phyloP scores from a whole-genome alignment of 2,329 filamentous ascomycete species.

The Parasarocladium wereldwijsianum region DNA sequence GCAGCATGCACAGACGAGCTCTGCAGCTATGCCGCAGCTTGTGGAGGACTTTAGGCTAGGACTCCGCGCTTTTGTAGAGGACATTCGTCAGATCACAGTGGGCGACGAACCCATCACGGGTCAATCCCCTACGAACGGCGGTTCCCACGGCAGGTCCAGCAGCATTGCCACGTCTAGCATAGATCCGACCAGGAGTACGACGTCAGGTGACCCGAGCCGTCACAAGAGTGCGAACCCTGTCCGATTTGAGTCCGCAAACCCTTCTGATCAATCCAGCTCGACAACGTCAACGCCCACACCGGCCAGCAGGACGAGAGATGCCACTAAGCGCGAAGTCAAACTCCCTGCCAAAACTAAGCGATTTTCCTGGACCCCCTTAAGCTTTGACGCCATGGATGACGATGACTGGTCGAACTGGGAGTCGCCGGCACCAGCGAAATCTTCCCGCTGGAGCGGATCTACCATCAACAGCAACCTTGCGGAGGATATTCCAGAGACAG shows the following conservation, averaged over 20 bases:
- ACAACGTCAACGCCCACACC: slow-evolving; percentile 17
- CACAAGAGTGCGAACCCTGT: no score
- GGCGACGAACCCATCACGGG: slow-evolving; percentile 76
- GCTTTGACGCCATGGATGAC: slow-evolving; percentile 41
- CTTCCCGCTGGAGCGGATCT: slow-evolving; percentile 49
- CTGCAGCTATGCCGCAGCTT: slow-evolving; percentile 53
- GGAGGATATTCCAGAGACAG: slow-evolving; percentile 35
- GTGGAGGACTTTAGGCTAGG: slow-evolving; percentile 82
- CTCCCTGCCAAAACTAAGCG: slow-evolving; percentile 31
- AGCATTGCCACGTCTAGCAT: slow-evolving; percentile 15
- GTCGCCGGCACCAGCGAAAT: slow-evolving; percentile 35
- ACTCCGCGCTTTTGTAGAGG: slow-evolving; percentile 87
- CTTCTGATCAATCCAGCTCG: slow-evolving; percentile 23
- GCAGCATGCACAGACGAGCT: slow-evolving; percentile 3
- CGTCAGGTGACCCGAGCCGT: slow-evolving; percentile 24
- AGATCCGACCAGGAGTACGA: not conserved
- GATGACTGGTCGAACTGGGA: slow-evolving; percentile 55
- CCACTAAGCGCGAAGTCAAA: slow-evolving; percentile 19
- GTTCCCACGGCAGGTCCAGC: slow-evolving; percentile 11
- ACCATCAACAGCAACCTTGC: slow-evolving; percentile 28
- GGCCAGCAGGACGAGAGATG: slow-evolving; percentile 11
- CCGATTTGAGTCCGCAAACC: slow-evolving; percentile 26
- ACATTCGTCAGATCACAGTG: slow-evolving; percentile 87
- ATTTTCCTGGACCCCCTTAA: slow-evolving; percentile 45
- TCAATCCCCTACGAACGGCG: slow-evolving; percentile 11